Evolutionary conservation across 352 stramenopile species (phyloP).

Genomic region (Phytophthora ramorum): DNA sequence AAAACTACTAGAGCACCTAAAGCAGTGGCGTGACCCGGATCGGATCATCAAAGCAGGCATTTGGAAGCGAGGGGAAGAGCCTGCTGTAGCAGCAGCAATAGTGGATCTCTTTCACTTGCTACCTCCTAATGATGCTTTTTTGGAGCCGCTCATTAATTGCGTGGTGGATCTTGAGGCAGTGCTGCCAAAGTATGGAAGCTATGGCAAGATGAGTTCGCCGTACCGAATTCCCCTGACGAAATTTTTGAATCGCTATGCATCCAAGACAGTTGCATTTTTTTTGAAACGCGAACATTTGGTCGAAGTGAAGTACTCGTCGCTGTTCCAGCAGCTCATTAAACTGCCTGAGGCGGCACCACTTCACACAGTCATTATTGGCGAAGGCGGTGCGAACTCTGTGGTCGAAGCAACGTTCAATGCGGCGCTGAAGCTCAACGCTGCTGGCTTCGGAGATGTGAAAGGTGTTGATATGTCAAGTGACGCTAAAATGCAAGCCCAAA

Average conservation of each 20-base stretch:
- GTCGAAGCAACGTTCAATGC: conserved; percentile 94
- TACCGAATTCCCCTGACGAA: conserved; percentile 92
- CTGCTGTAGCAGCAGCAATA: conserved; percentile 94
- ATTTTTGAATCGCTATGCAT: conserved; percentile 94
- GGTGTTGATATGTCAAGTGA: conserved; percentile 59
- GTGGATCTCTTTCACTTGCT: conserved; percentile 97
- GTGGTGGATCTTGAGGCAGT: conserved; percentile 95
- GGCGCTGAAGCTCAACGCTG: conserved; percentile 60
- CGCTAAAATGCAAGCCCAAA: conserved; percentile 85
- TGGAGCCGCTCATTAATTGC: conserved; percentile 95
- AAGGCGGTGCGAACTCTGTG: conserved; percentile 90
- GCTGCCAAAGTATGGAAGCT: conserved; percentile 91
- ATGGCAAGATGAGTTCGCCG: conserved; percentile 90
- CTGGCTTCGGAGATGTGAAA: conserved; percentile 48
- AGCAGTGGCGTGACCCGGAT: conserved; percentile 93
- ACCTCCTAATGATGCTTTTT: conserved; percentile 94
- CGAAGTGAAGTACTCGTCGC: conserved; percentile 90
- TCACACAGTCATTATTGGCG: conserved; percentile 86
- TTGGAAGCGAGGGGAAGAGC: conserved; percentile 95
- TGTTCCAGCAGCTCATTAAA: conserved; percentile 96
- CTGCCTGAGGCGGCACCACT: conserved; percentile 89
- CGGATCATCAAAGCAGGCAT: conserved; percentile 92
- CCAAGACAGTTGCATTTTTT: conserved; percentile 88
- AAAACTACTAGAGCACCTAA: conserved; percentile 97
- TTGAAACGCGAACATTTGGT: conserved; percentile 85